Base-by-base conservation (phyloP, 2,329 filamentous ascomycete genomes). In the Diaporthe capsici region DNA sequence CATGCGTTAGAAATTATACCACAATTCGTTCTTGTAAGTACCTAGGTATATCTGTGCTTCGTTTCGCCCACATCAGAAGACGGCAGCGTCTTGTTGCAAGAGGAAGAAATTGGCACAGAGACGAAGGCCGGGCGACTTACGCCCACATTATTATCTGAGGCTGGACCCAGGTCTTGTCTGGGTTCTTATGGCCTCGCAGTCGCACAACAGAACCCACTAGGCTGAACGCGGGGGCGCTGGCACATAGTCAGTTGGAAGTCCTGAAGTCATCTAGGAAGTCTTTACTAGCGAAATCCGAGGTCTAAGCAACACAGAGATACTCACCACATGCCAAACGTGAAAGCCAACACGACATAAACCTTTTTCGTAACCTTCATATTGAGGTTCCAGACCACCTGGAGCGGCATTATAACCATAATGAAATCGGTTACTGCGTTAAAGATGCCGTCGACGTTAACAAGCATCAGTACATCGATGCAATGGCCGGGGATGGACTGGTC, bases 91-190 rank as follows among this genome's bases (percentile, higher is more conserved):
- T 42, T 25, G 8, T 25, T 25, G n/a, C 20, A 17, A 15, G 58
- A 28, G 58, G 22, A 39, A 13, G 22, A 39, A 10, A 15, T 39
- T 34, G 17, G 53, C 12, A 34, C 25, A 34, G 53, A n/a, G 37
- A 31, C 42, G 42, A 22, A 25, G 15, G 12, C 28, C 37, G 13
- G n/a, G 51, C 13, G 8, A 72, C 70, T 42, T 72, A 72, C 70
- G 42, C 70, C 70, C 70, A 72, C 55, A 72, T 61, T 17, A 72
- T 49, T 13, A 72, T 34, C 13, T 72, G 22, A 22, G 70, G 70
- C 57, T 72, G 57, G 25, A 61, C 31, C 70, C 70, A 72, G 34
- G 70, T 72, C 31, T 61, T 72, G 42, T 72, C 57, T 20, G 70
- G 70, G 13, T 63, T 39, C 4, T 39, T 63, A 44, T 47, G 44